Percentiles rank a stretch among this genome's conserved stretches.
phyloP scores from a whole-genome alignment of 805 yeast genomes.

The Peterozyma toletana region DNA sequence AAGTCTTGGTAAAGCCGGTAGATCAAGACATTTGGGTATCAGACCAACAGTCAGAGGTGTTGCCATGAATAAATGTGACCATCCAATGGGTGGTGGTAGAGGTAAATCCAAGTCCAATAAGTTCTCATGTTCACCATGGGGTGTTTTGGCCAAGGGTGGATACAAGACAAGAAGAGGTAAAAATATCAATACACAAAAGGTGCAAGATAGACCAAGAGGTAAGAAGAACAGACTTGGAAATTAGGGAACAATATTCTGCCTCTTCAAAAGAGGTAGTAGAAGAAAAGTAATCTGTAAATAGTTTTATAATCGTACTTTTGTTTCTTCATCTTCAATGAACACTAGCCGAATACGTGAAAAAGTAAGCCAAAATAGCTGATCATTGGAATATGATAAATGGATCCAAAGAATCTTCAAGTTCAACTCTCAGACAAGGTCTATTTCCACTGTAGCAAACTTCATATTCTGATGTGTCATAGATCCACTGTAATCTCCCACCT shows the following conservation, averaged over 20 bases:
- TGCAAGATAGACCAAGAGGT: conserved; percentile 88
- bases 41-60: conserved; percentile 97
- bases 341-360: no score
- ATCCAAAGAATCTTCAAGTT: conserved; percentile 2
- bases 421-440: not conserved
- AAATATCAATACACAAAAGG: conserved; percentile 75
- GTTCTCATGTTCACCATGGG: conserved; percentile 94
- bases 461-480: not conserved
- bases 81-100: conserved; percentile 99
- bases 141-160: conserved; percentile 82
- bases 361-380: not conserved
- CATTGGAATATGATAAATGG: conserved; percentile 2
- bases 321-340: not conserved
- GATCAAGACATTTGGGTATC: conserved; percentile 84
- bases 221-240: conserved; percentile 23
- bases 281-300: not conserved
- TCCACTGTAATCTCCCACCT: conserved; percentile 1
- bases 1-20: conserved; percentile 94
- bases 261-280: not conserved
- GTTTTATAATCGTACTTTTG: not conserved
- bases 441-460: conserved; percentile 1
- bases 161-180: conserved; percentile 92
- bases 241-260: conserved; percentile 6
- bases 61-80: conserved; percentile 96
- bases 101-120: conserved; percentile 98